Evolutionary conservation across 306 rosid species (phyloP).

Genomic region (Vigna reflexopilosa): DNA sequence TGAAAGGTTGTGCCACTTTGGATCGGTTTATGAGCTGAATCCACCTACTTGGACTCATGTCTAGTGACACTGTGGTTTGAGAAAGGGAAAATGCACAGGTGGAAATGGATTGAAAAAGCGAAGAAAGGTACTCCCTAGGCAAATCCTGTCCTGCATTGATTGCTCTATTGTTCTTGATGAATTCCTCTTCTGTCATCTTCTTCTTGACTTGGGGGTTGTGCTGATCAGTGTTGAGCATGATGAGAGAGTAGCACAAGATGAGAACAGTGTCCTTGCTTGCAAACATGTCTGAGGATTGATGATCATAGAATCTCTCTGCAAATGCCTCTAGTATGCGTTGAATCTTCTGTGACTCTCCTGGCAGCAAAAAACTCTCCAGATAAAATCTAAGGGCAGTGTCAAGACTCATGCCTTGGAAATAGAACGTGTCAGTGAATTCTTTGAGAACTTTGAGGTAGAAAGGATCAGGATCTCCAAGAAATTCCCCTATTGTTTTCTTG

Average conservation of each 20-base stretch:
- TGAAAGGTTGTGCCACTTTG: constrained; percentile 50
- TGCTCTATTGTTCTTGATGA: constrained; percentile 85
- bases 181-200: constrained; percentile 94
- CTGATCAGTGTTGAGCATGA: constrained; percentile 95
- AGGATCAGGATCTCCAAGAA: constrained; percentile 88
- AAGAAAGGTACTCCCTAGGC: constrained; percentile 84
- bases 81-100: constrained; percentile 64
- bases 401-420: constrained; percentile 79
- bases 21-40: constrained; percentile 79
- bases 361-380: constrained; percentile 78
- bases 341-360: constrained; percentile 97
- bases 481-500: constrained; percentile 80
- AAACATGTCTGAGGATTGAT: constrained; percentile 69
- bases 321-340: constrained; percentile 82
- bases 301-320: constrained; percentile 72
- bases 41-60: constrained; percentile 89
- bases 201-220: constrained; percentile 98
- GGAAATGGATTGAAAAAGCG: constrained; percentile 79
- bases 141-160: constrained; percentile 93
- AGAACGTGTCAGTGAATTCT: constrained; percentile 75
- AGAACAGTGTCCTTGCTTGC: constrained; percentile 83
- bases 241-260: constrained; percentile 84
- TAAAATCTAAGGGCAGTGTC: constrained; percentile 81
- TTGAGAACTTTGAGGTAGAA: constrained; percentile 73
- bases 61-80: constrained; percentile 53